Base-by-base conservation (phyloP, 1,139 yeast genomes). In the Arxiozyma slooffiae region DNA sequence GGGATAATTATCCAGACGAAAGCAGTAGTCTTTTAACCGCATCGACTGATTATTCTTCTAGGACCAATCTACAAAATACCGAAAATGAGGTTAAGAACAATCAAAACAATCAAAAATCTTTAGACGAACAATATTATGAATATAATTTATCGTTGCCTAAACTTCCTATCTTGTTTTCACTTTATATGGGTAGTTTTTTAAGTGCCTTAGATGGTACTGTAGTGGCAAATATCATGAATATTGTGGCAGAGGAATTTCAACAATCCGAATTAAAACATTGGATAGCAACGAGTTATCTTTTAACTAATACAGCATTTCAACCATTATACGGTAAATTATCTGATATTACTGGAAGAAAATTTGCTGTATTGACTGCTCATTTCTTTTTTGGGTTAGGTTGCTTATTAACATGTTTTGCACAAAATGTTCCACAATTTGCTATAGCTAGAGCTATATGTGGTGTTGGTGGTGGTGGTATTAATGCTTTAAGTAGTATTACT, bases 171-270 rank as follows among this genome's bases (percentile, higher is more conserved):
- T 48, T 71, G 36, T 51, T 59, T 1, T 65, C 78, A 1, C 61
- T 78, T 43, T 77, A 77, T 68, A 60, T 73, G 48, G 80, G 80
- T 2, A 76, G 75, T 21, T 80, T 80, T 55, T 66, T 82, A 14
- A 78, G 82, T 8, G 77, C 85, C 0, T 57, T 82, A 41, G 89
- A 82, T 61, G 75, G 82, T 40, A 82, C 88, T 0, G 77, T 82
- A 40, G 82, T 82, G 17, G 79, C 87, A 0, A 79, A 85, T 7
- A 72, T 82, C 42, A 72, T 81, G 72, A 77, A 81, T 24, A 77
- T 73, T 52, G 81, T 81, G 24, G 82, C 86, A 16, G 76, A 81
- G 17, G 85, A 81, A 49, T 74, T 81, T 53, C 67, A 77, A 41
- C 82, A 78, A 49, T 71, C 81, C 30, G 76, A 78, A 39, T 68